A percentile compares a stretch with the other conserved stretches of the same genome.
Evolutionary conservation across 306 rosid species (phyloP).

Genomic region (Acacia acuminata): DNA sequence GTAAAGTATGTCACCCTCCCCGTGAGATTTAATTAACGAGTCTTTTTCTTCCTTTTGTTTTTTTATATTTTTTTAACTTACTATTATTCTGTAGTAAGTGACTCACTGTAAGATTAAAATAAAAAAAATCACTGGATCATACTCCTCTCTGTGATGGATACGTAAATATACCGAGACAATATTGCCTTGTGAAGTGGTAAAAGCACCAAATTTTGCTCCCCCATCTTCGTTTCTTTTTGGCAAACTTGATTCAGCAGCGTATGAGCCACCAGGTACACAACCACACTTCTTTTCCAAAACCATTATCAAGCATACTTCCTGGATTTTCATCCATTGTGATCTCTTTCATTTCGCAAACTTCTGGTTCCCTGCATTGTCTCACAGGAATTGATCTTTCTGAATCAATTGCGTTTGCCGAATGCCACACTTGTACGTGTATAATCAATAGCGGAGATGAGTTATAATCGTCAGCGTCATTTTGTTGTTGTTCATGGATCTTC

Average conservation of each 20-base stretch:
- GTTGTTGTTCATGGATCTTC: slow-evolving; percentile 25
- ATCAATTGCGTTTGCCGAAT: background rate
- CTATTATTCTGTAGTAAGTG: background rate
- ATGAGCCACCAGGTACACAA: background rate
- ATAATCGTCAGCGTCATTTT: background rate
- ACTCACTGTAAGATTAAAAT: background rate
- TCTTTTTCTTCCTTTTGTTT: no score
- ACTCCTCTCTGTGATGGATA: background rate
- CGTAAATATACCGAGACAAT: background rate
- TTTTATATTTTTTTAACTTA: background rate
- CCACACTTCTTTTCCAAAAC: background rate
- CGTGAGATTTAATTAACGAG: no score
- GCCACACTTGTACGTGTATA: background rate
- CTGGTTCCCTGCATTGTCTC: background rate
- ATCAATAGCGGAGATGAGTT: background rate
- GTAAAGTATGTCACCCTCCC: background rate
- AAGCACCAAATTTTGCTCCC: background rate
- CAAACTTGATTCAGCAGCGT: background rate
- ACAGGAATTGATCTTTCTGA: background rate
- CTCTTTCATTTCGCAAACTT: background rate
- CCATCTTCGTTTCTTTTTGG: background rate
- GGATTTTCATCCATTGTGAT: background rate
- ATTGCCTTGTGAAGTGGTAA: slow-evolving; percentile 13
- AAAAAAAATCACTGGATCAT: background rate
- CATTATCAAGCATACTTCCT: background rate